phyloP scores from a whole-genome alignment of 352 stramenopile species.

The Pythium rishiriense region DNA sequence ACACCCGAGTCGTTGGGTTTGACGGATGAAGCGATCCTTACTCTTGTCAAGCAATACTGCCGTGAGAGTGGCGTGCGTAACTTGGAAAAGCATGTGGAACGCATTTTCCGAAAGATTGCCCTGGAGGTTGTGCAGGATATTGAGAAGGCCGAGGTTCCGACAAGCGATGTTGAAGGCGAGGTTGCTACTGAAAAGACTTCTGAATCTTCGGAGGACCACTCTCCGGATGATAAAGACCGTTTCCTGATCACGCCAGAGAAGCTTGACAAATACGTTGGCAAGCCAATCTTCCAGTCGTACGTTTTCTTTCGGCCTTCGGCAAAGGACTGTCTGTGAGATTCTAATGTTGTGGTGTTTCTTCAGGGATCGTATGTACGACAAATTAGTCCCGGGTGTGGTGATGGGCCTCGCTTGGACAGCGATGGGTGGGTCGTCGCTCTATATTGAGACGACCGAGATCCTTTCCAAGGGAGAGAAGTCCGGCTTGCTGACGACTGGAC shows the following conservation, averaged over 20 bases:
- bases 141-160: slow-evolving; percentile 37
- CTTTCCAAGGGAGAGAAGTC: slow-evolving; percentile 64
- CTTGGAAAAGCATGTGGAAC: slow-evolving; percentile 98
- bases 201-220: slow-evolving; percentile 16
- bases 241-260: slow-evolving; percentile 95
- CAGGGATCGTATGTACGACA: slow-evolving; percentile 97
- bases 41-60: slow-evolving; percentile 92
- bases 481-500: slow-evolving; percentile 89
- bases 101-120: slow-evolving; percentile 98
- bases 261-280: slow-evolving; percentile 97
- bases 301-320: too few species aligned
- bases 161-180: slow-evolving; percentile 41
- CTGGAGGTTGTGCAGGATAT: slow-evolving; percentile 94
- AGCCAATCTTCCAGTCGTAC: slow-evolving; percentile 95
- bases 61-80: slow-evolving; percentile 97
- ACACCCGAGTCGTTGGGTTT: slow-evolving; percentile 89
- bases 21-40: slow-evolving; percentile 91
- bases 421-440: slow-evolving; percentile 98
- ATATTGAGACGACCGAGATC: slow-evolving; percentile 95
- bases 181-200: slow-evolving; percentile 13
- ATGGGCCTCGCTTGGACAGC: slow-evolving; percentile 99
- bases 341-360: slow-evolving; percentile 8
- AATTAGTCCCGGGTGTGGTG: slow-evolving; percentile 93
- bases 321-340: too few species aligned
- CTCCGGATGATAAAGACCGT: slow-evolving; percentile 34